Evolutionary conservation across 176 grass and related monocot genomes (phyloP).

Genomic region (Pharus latifolius): DNA sequence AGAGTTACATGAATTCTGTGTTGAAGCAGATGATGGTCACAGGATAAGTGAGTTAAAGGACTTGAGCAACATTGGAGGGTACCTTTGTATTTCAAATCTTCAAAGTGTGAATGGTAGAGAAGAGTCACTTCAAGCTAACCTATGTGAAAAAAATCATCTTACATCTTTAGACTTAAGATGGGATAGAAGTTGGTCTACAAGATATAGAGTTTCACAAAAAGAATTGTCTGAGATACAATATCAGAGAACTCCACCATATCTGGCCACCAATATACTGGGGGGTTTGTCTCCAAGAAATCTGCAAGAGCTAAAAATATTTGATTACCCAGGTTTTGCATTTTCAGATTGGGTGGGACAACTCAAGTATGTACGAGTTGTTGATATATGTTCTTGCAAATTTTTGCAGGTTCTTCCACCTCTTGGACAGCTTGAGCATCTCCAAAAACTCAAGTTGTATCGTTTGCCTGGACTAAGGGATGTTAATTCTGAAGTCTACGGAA

Average conservation of each 20-base stretch:
- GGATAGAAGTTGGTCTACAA: neutral
- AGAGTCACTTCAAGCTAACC: neutral
- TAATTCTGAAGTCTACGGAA: neutral
- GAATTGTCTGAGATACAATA: too few relatives aligned
- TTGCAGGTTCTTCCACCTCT: neutral
- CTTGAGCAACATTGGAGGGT: neutral
- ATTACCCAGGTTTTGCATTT: neutral
- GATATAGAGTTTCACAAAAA: too few relatives aligned
- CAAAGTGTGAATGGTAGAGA: neutral
- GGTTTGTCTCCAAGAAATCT: neutral
- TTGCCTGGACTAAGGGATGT: neutral
- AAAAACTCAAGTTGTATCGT: neutral
- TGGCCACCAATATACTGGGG: neutral
- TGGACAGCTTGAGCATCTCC: conserved; percentile 16
- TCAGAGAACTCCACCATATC: neutral
- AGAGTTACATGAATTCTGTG: neutral
- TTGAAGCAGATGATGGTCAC: conserved; percentile 13
- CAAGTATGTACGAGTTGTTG: neutral
- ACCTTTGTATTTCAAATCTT: conserved; percentile 15
- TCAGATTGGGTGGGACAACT: neutral
- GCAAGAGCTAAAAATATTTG: neutral
- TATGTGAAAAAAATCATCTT: conserved; percentile 3
- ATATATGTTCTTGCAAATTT: neutral
- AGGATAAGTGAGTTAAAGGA: conserved; percentile 30
- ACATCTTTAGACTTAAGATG: conserved; percentile 7